Base-by-base conservation (phyloP, 1,139 yeast genomes). In the Suhomyces taliae region DNA sequence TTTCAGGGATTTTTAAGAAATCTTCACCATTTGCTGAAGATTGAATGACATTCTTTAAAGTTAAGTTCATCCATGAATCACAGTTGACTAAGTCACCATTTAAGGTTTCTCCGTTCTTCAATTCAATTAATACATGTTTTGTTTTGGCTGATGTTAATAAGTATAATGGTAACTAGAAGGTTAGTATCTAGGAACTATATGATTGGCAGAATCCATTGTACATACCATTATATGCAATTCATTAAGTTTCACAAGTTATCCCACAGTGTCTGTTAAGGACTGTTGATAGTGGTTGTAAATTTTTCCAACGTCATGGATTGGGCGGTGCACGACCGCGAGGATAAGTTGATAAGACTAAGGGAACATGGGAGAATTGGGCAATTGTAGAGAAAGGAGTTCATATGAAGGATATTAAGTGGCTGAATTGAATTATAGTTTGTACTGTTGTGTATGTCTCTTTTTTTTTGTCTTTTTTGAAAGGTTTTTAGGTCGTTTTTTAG, bases 31-130 rank as follows among this genome's bases (percentile, higher is more conserved):
- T 78, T 61, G 85, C 74, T 51, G 83, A 82, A 12, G 88, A 82
- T 62, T 87, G 91, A 44, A 85, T 81, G 24, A 87, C 98, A 55
- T 90, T 85, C 39, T 76, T 76, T 47, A 95, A 75, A 1, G 96
- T 89, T 57, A 95, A 75, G 65, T 93, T 93, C 99, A 95, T 95
- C 91, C 96, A 90, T 36, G 90, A 85, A 65, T 95, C 99, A 59
- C 96, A 90, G 61, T 88, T 87, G 49, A 84, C 81, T 53, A 95
- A 76, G 51, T 81, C 82, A 36, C 99, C 99, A 61, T 87, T 88
- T 49, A 90, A 76, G 11, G 95, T 85, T 61, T 90, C 97, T 33
- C 98, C 97, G 48, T 87, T 85, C 66, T 95, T 95, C 64, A 95
- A 81, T 67, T 93, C 99, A 47, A 95, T 90, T 62, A 87, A 79